Conservation (phyloP, 345 rosid genomes). For the Mercurialis annua region DNA sequence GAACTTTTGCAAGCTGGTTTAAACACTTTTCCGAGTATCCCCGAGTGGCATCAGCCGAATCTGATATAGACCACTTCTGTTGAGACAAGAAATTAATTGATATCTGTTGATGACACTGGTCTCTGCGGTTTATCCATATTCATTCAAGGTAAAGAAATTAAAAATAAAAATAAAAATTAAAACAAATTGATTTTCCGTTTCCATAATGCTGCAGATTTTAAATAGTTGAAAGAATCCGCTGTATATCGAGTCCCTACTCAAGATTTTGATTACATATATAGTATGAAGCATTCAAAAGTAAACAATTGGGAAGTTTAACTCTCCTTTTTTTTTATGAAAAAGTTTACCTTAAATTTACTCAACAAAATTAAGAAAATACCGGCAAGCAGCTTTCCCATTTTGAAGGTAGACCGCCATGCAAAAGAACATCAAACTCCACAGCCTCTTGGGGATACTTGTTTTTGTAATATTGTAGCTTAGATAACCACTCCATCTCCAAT, state of each 20-base stretch:
- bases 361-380: constrained; percentile 12
- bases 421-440: constrained; percentile 24
- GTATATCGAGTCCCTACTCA: too few species aligned
- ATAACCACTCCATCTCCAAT: constrained; percentile 32
- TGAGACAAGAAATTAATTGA: constrained; percentile 8
- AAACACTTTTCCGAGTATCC: constrained; percentile 31
- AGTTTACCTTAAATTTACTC: too few species aligned
- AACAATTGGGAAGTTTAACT: too few species aligned
- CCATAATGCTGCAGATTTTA: too few species aligned
- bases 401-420: constrained; percentile 26
- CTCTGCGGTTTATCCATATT: not conserved
- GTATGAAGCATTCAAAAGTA: too few species aligned
- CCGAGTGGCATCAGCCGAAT: constrained; percentile 34
- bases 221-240: too few species aligned
- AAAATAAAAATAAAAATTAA: not conserved
- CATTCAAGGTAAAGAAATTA: not conserved
- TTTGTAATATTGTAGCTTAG: constrained; percentile 17
- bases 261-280: not conserved
- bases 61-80: constrained; percentile 29
- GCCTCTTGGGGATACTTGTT: constrained; percentile 32
- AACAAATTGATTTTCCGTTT: not conserved
- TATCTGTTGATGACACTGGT: not conserved
- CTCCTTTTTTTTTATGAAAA: too few species aligned
- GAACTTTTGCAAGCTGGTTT: constrained; percentile 28
- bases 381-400: constrained; percentile 37